These are phyloP conservation scores for Pistacia atlantica DNA, from an alignment of 345 rosid genomes.

Conservation along the genomic window DNA sequence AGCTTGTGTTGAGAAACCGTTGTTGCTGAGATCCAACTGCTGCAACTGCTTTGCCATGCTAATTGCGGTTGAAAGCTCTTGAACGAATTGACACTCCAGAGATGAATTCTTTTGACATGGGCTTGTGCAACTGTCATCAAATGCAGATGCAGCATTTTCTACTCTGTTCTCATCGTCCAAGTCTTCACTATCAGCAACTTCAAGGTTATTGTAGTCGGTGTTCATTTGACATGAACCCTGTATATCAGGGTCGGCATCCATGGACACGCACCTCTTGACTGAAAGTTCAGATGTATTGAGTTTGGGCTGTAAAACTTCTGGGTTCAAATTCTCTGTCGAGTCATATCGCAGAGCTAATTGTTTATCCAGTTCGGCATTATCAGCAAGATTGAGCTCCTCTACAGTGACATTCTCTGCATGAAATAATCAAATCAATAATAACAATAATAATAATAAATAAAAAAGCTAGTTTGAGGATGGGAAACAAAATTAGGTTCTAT, in stretches of 20 bases:
- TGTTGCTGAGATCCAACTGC: slow-evolving; percentile 69
- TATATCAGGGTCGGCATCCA: slow-evolving; percentile 26
- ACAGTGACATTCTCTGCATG: slow-evolving; percentile 61
- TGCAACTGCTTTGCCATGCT: slow-evolving; percentile 61
- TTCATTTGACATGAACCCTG: slow-evolving; percentile 35
- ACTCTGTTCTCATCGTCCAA: slow-evolving; percentile 30
- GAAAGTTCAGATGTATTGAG: slow-evolving; percentile 27
- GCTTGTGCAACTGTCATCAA: slow-evolving; percentile 51
- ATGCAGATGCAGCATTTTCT: slow-evolving; percentile 40
- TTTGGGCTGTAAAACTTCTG: slow-evolving; percentile 28
- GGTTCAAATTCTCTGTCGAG: slow-evolving; percentile 19
- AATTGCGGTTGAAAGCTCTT: slow-evolving; percentile 62
- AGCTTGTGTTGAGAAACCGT: slow-evolving; percentile 54
- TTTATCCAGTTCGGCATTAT: slow-evolving; percentile 43
- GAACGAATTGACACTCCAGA: slow-evolving; percentile 37
- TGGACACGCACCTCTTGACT: slow-evolving; percentile 14
- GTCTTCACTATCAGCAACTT: slow-evolving; percentile 91
- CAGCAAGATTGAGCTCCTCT: slow-evolving; percentile 78
- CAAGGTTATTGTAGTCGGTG: slow-evolving; percentile 47
- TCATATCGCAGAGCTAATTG: slow-evolving; percentile 21
- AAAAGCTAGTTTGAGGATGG: not conserved
- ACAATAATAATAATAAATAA: not conserved
- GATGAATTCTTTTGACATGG: slow-evolving; percentile 44
- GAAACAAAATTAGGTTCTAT: not conserved
- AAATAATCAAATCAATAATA: slow-evolving; percentile 9